Base-by-base conservation (phyloP, 192 early-diverging fungal species). In the Coemansia javaensis region DNA sequence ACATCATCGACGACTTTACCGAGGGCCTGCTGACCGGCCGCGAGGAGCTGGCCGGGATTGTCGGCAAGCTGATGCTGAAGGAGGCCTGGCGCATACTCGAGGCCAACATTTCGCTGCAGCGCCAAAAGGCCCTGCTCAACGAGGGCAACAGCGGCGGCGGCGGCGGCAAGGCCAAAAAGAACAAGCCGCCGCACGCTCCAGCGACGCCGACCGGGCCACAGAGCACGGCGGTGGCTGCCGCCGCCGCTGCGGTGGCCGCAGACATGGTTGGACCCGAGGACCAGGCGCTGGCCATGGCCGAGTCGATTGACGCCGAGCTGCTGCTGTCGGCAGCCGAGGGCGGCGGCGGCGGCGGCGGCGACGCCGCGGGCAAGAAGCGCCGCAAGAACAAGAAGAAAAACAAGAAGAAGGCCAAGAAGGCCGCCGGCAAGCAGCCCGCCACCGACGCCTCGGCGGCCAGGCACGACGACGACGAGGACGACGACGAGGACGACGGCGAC, bases 51-150 rank as follows among this genome's bases (percentile, higher is more conserved):
- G 82, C 85, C 2, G 87, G 83, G 13, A 79, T 89, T 35, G 49
- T 86, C 6, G 85, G 85, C 16, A 82, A 82, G 48, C 48, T 85
- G 49, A 84, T 87, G 74, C 76, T 89, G 34, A 83, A 85, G 36
- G 87, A 89, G 56, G 87, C 84, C 3, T 80, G 80, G 58, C 70
- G 87, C 11, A 82, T 84, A 1, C 78, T 82, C 40, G 85, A 82
- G 50, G 59, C 64, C 34, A 77, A 77, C 32, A 71, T 77, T n/a
- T 71, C 75, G 16, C 36, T 65, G 44, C 63, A 77, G 54, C 75
- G 75, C 3, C 63, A 77, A 11, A 62, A 63, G 33, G 50, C 53
- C 10, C 47, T 75, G 35, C 60, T 75, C 20, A 53, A 66, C 27
- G 46, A 25, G 10, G 44, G 49, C 4, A 46, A 47, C 0, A 23